Percentiles rank a stretch among this genome's conserved stretches.
phyloP scores from a whole-genome alignment of 495 filamentous ascomycete species.

The Talaromyces wortmannii region DNA sequence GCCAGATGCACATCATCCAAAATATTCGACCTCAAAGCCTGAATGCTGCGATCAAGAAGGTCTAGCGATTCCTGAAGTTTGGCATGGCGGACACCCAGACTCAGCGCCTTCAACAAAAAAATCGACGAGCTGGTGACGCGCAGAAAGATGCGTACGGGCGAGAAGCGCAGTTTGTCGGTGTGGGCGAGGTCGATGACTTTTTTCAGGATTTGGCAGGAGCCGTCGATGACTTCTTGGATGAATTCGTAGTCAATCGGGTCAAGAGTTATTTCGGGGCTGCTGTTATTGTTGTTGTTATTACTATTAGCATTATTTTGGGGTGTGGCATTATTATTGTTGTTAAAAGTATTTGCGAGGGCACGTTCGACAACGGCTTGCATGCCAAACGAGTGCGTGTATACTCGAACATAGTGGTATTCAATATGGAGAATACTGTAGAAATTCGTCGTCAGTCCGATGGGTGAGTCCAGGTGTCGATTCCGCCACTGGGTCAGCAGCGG shows the following conservation, averaged over 20 bases:
- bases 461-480: constrained; percentile 36
- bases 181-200: constrained; percentile 38
- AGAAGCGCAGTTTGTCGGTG: constrained; percentile 36
- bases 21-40: constrained; percentile 40
- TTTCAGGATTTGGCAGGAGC: constrained; percentile 42
- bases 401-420: constrained; percentile 48
- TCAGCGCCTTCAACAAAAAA: constrained; percentile 47
- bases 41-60: constrained; percentile 39
- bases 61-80: constrained; percentile 42
- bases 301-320: constrained; percentile 25
- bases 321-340: constrained; percentile 23
- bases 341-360: constrained; percentile 25
- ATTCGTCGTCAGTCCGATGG: constrained; percentile 23
- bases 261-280: constrained; percentile 38
- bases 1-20: constrained; percentile 48
- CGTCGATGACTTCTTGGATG: constrained; percentile 50
- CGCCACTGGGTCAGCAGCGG: constrained; percentile 45
- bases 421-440: constrained; percentile 42
- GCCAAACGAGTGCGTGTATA: constrained; percentile 47
- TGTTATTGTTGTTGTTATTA: constrained; percentile 24
- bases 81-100: constrained; percentile 39
- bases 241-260: constrained; percentile 48
- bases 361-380: constrained; percentile 49
- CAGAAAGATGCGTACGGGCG: constrained; percentile 45
- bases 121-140: constrained; percentile 46